Base-by-base conservation (phyloP, 768 basidiomycete genomes). In the Gloeopeniophorella convolvens region DNA sequence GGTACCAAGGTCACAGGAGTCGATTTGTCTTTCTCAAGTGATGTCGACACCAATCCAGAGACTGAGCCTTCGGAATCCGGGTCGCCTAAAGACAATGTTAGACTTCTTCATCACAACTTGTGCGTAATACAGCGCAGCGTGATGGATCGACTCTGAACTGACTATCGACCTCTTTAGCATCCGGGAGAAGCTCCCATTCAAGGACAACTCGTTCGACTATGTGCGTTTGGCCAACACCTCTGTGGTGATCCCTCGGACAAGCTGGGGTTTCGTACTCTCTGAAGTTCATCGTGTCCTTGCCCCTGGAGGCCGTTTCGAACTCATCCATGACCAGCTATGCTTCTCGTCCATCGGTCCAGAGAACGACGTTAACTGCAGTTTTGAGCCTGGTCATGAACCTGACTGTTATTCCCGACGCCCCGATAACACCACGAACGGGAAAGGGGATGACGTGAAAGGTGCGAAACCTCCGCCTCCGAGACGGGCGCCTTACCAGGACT, bases 171-270 rank as follows among this genome's bases (percentile, higher is more conserved):
- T 42, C 49, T 10, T 42, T 51, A 83, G 82, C 60, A 62, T 83
- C 28, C 73, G 74, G 56, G 70, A 75, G 54, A 60, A 66, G 24
- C 68, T 89, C 23, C 85, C 87, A 0, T 88, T 87, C 53, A 68
- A 72, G 0, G 73, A 76, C 57, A 68, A 75, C 41, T 71, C 72
- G 2, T 89, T 90, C 54, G 85, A 90, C 57, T 70, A 81, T 45
- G 79, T 91, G 35, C 74, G 87, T 30, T 79, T 90, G 74, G 80
- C 85, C 11, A 80, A 86, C 53, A 67, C 87, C 9, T 68, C 72
- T 10, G 69, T 85, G 12, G 77, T 75, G 58, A 71, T 91, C 41
- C 85, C 85, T 0, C 63, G 72, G 36, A 67, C 74, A 5, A 65
- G 71, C 32, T 90, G 88, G 88, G 66, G 73, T 27, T 65, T 66